Evolutionary conservation across 1,139 yeast genomes (phyloP).

Genomic region (Pichia cactophila): DNA sequence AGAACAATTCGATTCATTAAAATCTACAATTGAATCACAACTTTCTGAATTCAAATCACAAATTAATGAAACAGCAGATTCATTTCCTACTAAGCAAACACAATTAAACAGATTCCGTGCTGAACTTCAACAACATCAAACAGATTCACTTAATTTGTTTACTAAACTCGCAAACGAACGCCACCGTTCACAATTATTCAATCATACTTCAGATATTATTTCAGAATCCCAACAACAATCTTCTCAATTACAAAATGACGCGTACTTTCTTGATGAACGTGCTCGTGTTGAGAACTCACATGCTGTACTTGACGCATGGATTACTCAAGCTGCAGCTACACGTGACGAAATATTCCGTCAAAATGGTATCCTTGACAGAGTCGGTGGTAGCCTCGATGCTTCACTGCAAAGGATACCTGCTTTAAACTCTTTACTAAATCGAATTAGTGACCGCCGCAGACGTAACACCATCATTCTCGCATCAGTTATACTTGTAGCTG

Average conservation of each 20-base stretch:
- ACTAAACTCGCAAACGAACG: background rate
- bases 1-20: conserved; percentile 25
- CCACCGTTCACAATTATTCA: background rate
- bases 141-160: background rate
- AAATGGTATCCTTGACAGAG: conserved; percentile 52
- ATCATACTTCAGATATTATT: background rate
- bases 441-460: conserved; percentile 81
- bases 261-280: conserved; percentile 61
- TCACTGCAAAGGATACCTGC: conserved; percentile 75
- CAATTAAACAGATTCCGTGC: conserved; percentile 83
- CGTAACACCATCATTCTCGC: conserved; percentile 86
- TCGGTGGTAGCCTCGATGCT: conserved; percentile 56
- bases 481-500: conserved; percentile 62
- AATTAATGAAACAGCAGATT: conserved; percentile 33
- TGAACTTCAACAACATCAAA: conserved; percentile 43
- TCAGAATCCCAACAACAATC: conserved; percentile 22
- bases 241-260: background rate
- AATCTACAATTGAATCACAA: background rate
- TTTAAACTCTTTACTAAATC: conserved; percentile 62
- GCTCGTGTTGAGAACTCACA: conserved; percentile 68
- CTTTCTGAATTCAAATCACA: conserved; percentile 42
- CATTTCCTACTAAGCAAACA: conserved; percentile 47
- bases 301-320: conserved; percentile 66
- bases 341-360: conserved; percentile 78
- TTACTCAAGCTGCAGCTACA: conserved; percentile 81